Percentiles rank a stretch among this genome's conserved stretches.
These are phyloP conservation scores for Thraustochytrium striatum DNA, from an alignment of 352 stramenopile genomes.

Conservation along the genomic window DNA sequence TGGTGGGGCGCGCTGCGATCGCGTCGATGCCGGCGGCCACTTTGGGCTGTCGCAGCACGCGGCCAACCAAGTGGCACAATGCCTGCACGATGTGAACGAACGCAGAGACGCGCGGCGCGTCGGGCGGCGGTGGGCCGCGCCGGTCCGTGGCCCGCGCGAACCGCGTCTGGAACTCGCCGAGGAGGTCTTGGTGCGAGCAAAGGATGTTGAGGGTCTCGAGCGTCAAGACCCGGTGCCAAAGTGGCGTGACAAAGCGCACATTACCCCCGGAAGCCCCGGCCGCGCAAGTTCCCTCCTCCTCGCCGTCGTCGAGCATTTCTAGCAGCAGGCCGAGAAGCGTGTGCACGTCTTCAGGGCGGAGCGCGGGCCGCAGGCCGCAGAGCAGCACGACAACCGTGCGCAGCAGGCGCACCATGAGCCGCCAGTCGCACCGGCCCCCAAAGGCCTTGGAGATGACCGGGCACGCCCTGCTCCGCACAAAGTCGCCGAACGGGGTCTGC, in stretches of 20 bases:
- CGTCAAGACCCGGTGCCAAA: constrained; percentile 38
- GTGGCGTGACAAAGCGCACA: constrained; percentile 3
- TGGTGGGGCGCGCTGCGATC: constrained; percentile 37
- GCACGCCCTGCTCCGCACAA: neutral
- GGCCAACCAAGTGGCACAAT: constrained; percentile 20
- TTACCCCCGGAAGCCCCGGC: neutral
- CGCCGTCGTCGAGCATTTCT: constrained; percentile 39
- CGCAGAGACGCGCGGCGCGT: neutral
- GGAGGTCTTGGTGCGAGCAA: constrained; percentile 18
- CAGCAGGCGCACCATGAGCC: constrained; percentile 43
- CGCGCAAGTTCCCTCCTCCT: too few species aligned
- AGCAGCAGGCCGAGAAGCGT: constrained; percentile 9
- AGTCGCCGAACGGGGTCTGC: neutral
- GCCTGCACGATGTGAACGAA: constrained; percentile 24
- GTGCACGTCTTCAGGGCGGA: neutral
- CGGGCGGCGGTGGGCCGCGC: neutral
- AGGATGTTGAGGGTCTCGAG: constrained; percentile 45
- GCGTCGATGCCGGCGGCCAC: constrained; percentile 33
- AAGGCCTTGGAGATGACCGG: constrained; percentile 11
- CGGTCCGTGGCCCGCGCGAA: neutral
- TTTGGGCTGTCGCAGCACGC: constrained; percentile 19
- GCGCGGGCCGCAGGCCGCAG: constrained; percentile 7
- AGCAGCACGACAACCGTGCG: constrained; percentile 30
- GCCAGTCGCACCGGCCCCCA: constrained; percentile 35
- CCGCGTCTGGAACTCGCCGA: constrained; percentile 14